A percentile compares a stretch with the other conserved stretches of the same genome.
Conservation (phyloP, 305 asterid genomes). For the Salvia sclarea region DNA sequence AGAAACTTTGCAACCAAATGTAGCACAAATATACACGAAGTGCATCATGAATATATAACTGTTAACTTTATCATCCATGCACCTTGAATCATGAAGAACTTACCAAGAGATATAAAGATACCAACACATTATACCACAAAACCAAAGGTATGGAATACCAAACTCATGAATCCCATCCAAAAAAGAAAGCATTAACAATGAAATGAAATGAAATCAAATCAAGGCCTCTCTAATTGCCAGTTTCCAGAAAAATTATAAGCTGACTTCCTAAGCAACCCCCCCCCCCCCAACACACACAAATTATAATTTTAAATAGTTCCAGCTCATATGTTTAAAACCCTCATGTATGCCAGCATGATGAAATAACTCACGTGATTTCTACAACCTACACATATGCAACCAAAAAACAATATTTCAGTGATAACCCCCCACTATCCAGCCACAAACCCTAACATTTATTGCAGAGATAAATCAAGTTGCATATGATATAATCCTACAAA, state of each 20-base stretch:
- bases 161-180: not conserved
- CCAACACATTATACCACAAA: not conserved
- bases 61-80: no score
- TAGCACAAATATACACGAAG: not conserved
- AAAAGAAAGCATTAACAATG: not conserved
- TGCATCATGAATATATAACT: no score
- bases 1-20: not conserved
- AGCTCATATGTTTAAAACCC: slow-evolving; percentile 22
- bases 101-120: not conserved
- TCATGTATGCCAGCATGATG: not conserved
- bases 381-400: slow-evolving; percentile 2
- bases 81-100: not conserved
- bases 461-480: slow-evolving; percentile 11
- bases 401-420: slow-evolving; percentile 22
- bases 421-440: slow-evolving; percentile 29
- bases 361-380: not conserved
- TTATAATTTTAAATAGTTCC: not conserved
- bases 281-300: not conserved
- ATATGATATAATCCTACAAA: slow-evolving; percentile 21
- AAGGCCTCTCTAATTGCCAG: not conserved
- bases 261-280: not conserved
- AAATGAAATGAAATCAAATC: no score
- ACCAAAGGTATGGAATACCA: not conserved
- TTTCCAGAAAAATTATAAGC: slow-evolving; percentile 1
- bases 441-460: slow-evolving; percentile 23